These are phyloP conservation scores for Metschnikowia colocasiae DNA, from an alignment of 805 yeast species.

Conservation along the genomic window DNA sequence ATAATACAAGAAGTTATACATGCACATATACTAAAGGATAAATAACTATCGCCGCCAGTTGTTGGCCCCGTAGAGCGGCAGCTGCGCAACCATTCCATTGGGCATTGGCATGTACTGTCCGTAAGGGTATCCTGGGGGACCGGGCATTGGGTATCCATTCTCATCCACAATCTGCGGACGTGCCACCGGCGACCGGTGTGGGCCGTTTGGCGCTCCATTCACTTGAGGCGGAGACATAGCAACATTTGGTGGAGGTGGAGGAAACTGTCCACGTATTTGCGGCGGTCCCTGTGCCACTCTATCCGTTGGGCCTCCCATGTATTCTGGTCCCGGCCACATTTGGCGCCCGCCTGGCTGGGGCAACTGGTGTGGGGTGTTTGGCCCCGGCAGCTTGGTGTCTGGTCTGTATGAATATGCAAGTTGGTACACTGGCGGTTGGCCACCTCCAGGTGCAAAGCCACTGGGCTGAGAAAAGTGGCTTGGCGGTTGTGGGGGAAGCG, in stretches of 20 bases:
- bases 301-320: constrained; percentile 22
- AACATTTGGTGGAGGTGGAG: constrained; percentile 15
- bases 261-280: constrained; percentile 13
- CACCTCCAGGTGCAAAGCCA: constrained; percentile 3
- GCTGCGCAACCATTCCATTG: constrained; percentile 28
- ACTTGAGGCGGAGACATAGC: constrained; percentile 17
- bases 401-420: constrained; percentile 13
- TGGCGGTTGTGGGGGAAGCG: constrained; percentile 11
- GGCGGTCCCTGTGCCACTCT: constrained; percentile 14
- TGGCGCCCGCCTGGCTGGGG: constrained; percentile 27
- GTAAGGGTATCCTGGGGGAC: constrained; percentile 37
- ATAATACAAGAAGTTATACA: background rate
- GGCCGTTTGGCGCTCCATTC: constrained; percentile 8
- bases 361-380: constrained; percentile 20
- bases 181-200: constrained; percentile 17
- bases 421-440: constrained; percentile 9
- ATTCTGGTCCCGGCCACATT: constrained; percentile 22
- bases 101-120: constrained; percentile 36
- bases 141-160: constrained; percentile 17
- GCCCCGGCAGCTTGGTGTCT: constrained; percentile 19
- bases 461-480: constrained; percentile 7
- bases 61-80: constrained; percentile 18
- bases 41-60: constrained; percentile 17
- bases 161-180: constrained; percentile 11
- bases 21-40: background rate